A percentile compares a stretch with the other conserved stretches of the same genome.
phyloP scores from a whole-genome alignment of 2,329 filamentous ascomycete species.

The Fusarium chlamydosporum region DNA sequence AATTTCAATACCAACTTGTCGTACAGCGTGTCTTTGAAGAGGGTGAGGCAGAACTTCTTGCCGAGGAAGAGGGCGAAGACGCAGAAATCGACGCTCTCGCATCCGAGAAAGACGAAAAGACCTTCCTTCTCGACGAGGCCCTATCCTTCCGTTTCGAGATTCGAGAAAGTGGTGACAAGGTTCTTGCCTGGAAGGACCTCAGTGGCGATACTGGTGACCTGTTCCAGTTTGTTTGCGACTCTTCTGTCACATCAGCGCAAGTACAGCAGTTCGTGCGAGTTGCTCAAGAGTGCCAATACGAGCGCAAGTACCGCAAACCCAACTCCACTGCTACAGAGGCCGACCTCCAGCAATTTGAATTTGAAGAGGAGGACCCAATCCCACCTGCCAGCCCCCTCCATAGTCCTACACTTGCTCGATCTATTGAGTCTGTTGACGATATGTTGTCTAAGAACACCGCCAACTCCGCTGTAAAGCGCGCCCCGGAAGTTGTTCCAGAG shows the following conservation, averaged over 20 bases:
- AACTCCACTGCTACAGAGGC: slow-evolving; percentile 84
- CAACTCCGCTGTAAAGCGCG: slow-evolving; percentile 64
- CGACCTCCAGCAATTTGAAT: slow-evolving; percentile 87
- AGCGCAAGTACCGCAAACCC: slow-evolving; percentile 89
- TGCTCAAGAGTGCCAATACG: slow-evolving; percentile 95
- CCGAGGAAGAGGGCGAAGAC: slow-evolving; percentile 90
- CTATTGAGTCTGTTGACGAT: slow-evolving; percentile 70
- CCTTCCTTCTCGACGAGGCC: slow-evolving; percentile 92
- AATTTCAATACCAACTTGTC: slow-evolving; percentile 97
- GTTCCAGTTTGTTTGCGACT: slow-evolving; percentile 98
- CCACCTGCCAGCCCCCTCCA: slow-evolving; percentile 74
- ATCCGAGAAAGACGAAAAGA: slow-evolving; percentile 94
- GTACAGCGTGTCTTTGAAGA: slow-evolving; percentile 97
- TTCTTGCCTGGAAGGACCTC: slow-evolving; percentile 94
- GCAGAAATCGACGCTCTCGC: slow-evolving; percentile 79
- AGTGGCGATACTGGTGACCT: slow-evolving; percentile 94
- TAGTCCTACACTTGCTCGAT: slow-evolving; percentile 68
- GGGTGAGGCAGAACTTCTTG: slow-evolving; percentile 91
- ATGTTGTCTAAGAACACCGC: slow-evolving; percentile 66
- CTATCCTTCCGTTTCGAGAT: slow-evolving; percentile 89
- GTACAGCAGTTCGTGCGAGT: slow-evolving; percentile 85
- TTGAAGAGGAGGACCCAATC: slow-evolving; percentile 74
- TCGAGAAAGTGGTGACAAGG: slow-evolving; percentile 82
- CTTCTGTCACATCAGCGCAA: slow-evolving; percentile 75
- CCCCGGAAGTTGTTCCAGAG: slow-evolving; percentile 49